Evolutionary conservation across 2,329 filamentous ascomycete genomes (phyloP), one percentile per base, ranked within the genome.

Genomic region (Aspergillus thermomutatus): DNA sequence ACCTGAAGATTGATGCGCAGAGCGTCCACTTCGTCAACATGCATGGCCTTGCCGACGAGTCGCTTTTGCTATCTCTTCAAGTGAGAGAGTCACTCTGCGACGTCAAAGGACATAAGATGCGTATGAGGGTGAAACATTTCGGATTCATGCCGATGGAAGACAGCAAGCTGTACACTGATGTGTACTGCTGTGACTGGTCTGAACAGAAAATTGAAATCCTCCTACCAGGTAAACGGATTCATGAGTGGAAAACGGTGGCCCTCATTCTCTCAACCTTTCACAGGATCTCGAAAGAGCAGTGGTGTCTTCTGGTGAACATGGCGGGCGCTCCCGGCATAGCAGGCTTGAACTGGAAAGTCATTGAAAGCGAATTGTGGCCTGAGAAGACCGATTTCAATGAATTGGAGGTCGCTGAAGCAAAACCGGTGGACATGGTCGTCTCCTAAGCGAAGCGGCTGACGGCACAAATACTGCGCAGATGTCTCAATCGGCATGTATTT

Each of bases 171-270:
- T 62, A 60, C 54, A 57, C 64, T 6, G 51, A 61, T 14, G 43
- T 72, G 9, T 60, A 60, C 19, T 26, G 59, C 37, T 61, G 58
- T 27, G 26, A 54, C 31, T 62, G 60, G 53, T 34, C 56, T 3
- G 31, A 68, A 17, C 63, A 62, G 37, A 53, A 50, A 2, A 49
- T 72, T 11, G 63, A 66, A 49, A 28, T 72, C 7, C 59, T 58
- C 4, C 49, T 72, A 3, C 69, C 69, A 0, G 61, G 56, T 27
- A 53, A 59, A 21, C 56, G 66, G 17, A 60, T 65, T 31, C 57
- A 57, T 14, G 59, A 61, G 2, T 70, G 66, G 68, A 67, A 63
- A 55, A 71, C 68, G 0, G 65, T 66, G n/a, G 65, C 66, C 1
- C 52, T 71, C 26, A 64, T 70, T n/a, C 50, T 69, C 37, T 59